Percentiles rank a stretch among this genome's conserved stretches.
phyloP scores from a whole-genome alignment of 306 rosid genomes.

The Castanospermum australe region DNA sequence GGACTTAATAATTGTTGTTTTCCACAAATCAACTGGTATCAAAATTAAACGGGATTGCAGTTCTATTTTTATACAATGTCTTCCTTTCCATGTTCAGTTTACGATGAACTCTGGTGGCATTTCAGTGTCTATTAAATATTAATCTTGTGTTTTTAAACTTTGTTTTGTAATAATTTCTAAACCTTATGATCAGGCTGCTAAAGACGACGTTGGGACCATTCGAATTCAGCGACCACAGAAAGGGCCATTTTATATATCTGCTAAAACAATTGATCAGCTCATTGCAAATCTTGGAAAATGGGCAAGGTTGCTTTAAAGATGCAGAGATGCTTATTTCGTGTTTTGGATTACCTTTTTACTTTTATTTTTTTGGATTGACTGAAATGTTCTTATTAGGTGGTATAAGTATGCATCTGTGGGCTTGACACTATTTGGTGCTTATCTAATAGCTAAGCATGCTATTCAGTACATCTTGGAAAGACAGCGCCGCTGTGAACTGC shows the following conservation, averaged over 20 bases:
- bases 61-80: background rate
- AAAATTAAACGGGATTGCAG: conserved; percentile 12
- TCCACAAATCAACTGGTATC: no score
- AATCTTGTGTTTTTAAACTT: background rate
- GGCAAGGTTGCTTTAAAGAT: conserved; percentile 72
- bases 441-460: conserved; percentile 79
- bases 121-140: conserved; percentile 6
- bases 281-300: conserved; percentile 92
- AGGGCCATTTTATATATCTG: conserved; percentile 93
- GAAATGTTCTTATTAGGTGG: conserved; percentile 58
- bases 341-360: conserved; percentile 6
- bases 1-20: conserved; percentile 9
- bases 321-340: background rate
- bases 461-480: conserved; percentile 70
- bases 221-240: conserved; percentile 91
- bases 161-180: conserved; percentile 20
- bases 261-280: conserved; percentile 89
- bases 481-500: conserved; percentile 62
- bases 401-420: conserved; percentile 91
- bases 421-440: conserved; percentile 74
- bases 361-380: conserved; percentile 25
- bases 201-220: conserved; percentile 85
- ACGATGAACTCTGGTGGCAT: background rate
- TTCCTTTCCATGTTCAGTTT: conserved; percentile 17
- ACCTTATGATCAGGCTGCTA: conserved; percentile 66